A percentile compares a stretch with the other conserved stretches of the same genome.
Conservation (phyloP, 495 filamentous ascomycete species). For the Xylaria curta region DNA sequence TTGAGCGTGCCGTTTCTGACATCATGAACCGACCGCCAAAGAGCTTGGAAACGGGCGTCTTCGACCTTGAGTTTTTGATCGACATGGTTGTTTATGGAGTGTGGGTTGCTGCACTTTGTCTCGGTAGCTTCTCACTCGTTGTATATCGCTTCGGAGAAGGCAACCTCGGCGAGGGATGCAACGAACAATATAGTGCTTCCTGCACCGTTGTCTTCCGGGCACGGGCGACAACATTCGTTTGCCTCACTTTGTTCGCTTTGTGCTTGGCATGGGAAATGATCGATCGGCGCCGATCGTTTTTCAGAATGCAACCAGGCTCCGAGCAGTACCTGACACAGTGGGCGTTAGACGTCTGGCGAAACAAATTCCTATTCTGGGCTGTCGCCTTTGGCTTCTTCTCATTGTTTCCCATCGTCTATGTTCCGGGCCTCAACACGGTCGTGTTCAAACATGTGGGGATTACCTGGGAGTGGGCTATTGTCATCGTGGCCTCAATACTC, state of each 20-base stretch:
- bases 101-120: slow-evolving; percentile 72
- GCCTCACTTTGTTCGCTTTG: slow-evolving; percentile 75
- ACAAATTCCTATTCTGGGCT: slow-evolving; percentile 74
- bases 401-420: slow-evolving; percentile 74
- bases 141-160: slow-evolving; percentile 72
- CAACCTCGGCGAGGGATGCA: slow-evolving; percentile 66
- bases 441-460: slow-evolving; percentile 78
- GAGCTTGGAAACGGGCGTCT: slow-evolving; percentile 68
- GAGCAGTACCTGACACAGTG: slow-evolving; percentile 58
- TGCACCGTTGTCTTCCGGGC: slow-evolving; percentile 75
- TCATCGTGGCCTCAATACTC: slow-evolving; percentile 61
- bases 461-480: slow-evolving; percentile 75
- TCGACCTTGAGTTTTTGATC: slow-evolving; percentile 69
- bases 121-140: slow-evolving; percentile 68
- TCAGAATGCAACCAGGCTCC: slow-evolving; percentile 66
- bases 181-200: slow-evolving; percentile 58
- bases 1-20: slow-evolving; percentile 70
- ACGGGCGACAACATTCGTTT: slow-evolving; percentile 73
- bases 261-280: slow-evolving; percentile 80
- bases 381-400: slow-evolving; percentile 72
- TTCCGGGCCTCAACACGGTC: slow-evolving; percentile 69
- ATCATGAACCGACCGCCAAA: slow-evolving; percentile 73
- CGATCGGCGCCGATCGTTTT: slow-evolving; percentile 70
- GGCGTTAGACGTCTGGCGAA: slow-evolving; percentile 68
- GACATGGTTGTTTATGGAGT: slow-evolving; percentile 74